Evolutionary conservation across 2,329 filamentous ascomycete species (phyloP), one percentile per base, ranked within the genome.

Genomic region (Phoma sp.): DNA sequence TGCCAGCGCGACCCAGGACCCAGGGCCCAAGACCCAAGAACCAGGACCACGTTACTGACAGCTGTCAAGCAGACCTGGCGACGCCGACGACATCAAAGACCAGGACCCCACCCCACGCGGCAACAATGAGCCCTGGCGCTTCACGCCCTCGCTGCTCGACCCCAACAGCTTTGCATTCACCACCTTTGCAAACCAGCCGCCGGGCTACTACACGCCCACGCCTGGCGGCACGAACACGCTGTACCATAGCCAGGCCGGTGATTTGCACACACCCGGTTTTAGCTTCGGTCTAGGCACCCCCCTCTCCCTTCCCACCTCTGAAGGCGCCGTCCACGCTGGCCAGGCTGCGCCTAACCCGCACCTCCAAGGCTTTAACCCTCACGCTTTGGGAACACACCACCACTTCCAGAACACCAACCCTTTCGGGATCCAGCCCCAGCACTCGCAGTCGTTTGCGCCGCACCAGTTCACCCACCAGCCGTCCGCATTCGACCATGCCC

Each of bases 101-200:
- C 85, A 89, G 68, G 91, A 96, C 69, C 89, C 90, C 18, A 96
- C 91, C 3, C 91, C 91, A 4, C 86, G 89, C 71, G 89, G 87
- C 14, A 84, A 89, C 37, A 87, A 89, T 67, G 92, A 97, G 64
- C 86, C 84, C 65, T 95, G 93, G 87, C 85, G 89, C 62, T 92
- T 96, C 69, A 96, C 93, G 2, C 91, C 93, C 4, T 95, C 92
- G 22, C 80, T 96, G 52, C 83, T 98, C 70, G 93, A 98, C 70
- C 87, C 91, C 14, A 91, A 89, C 73, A 89, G 90, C 27, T 91
- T 91, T 72, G 85, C 86, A 23, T 97, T 96, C 75, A 83, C 86
- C 55, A 82, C 83, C 51, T 93, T 96, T 69, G 86, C 89, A 60
- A 91, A 90, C 74, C 89, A 93, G 60, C 85, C 89, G 40, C 85